Evolutionary conservation across 352 stramenopile species (phyloP), one percentile per base, ranked within the genome.

Genomic region (Phytophthora podocarpi): DNA sequence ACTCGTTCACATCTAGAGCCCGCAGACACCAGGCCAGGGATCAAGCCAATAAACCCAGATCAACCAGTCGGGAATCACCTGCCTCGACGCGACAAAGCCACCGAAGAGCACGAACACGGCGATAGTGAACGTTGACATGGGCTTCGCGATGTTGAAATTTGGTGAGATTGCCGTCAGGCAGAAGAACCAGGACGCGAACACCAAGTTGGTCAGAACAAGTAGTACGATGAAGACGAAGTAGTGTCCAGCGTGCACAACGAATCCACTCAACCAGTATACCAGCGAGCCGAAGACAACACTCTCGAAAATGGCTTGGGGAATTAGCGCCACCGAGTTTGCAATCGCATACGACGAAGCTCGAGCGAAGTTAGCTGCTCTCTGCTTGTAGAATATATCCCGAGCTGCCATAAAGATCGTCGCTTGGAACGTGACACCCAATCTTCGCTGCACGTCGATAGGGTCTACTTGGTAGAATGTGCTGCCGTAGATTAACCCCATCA

Each of bases 231-330:
- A 81, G 18, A 71, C 51, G 4, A 76, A 21, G 51, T 67, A 85
- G 27, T 50, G 46, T 13, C 35, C 32, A 6, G 23, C 45, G 12
- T 70, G 31, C 0, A 23, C 27, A 5, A 62, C 45, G 13, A 81
- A 74, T 24, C 85, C 87, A 37, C 85, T 70, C 67, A 95, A 72
- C 70, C 76, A 95, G 45, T 95, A 96, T 2, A 93, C 40, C 30
- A 96, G 51, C 6, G 74, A 81, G 9, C 83, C 84, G 70, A 95
- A 96, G 20, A 88, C 47, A 5, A 91, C 32, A 3, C 68, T 75
- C 62, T 93, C 83, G 24, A 72, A 45, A 34, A 83, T 56, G 15
- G 50, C 74, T 16, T 76, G 71, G 5, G 87, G 81, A 20, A 96
- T 55, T 23, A 80, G 73, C 4, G 78, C 43, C 41, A 91, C 79